Conservation (phyloP, 1,284 basidiomycete genomes). For the Kwoniella shivajii region DNA sequence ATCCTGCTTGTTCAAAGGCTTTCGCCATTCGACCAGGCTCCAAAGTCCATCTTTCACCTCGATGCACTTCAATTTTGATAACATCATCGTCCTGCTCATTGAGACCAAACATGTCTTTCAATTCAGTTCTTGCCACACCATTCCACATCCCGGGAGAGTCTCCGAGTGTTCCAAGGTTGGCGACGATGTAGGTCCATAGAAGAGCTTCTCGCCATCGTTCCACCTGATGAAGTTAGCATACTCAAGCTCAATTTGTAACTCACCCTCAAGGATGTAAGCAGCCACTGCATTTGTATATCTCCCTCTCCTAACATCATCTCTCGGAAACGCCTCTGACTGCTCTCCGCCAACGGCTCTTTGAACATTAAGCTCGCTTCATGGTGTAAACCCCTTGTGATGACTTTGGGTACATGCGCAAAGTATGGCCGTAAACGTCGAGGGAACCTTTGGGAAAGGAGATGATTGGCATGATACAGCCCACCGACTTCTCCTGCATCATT, state of each 20-base stretch:
- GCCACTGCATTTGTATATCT: slow-evolving; percentile 51
- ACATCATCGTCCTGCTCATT: slow-evolving; percentile 34
- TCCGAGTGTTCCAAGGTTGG: slow-evolving; percentile 34
- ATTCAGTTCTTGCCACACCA: slow-evolving; percentile 27
- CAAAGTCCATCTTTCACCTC: slow-evolving; percentile 45
- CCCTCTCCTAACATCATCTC: slow-evolving; percentile 41
- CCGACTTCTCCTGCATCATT: slow-evolving; percentile 46
- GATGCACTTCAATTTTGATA: slow-evolving; percentile 42
- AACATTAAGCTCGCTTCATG: slow-evolving; percentile 52
- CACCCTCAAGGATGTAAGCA: slow-evolving; percentile 38
- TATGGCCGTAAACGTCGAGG: slow-evolving; percentile 46
- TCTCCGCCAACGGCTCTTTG: slow-evolving; percentile 34
- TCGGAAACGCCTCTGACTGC: slow-evolving; percentile 42
- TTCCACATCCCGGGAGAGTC: slow-evolving; percentile 31
- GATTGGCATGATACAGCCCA: slow-evolving; percentile 51
- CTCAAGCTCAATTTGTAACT: background rate
- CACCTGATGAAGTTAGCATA: slow-evolving; percentile 22
- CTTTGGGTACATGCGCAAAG: slow-evolving; percentile 50
- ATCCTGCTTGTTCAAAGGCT: slow-evolving; percentile 38
- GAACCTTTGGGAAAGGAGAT: slow-evolving; percentile 45
- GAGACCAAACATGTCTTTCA: slow-evolving; percentile 41
- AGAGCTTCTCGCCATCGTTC: slow-evolving; percentile 53
- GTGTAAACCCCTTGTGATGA: slow-evolving; percentile 46
- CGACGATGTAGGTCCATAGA: slow-evolving; percentile 50
- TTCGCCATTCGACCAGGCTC: slow-evolving; percentile 32